Percentiles rank a stretch among this genome's conserved stretches.
Conservation (phyloP, 345 rosid species). For the Citrus cavaleriei region DNA sequence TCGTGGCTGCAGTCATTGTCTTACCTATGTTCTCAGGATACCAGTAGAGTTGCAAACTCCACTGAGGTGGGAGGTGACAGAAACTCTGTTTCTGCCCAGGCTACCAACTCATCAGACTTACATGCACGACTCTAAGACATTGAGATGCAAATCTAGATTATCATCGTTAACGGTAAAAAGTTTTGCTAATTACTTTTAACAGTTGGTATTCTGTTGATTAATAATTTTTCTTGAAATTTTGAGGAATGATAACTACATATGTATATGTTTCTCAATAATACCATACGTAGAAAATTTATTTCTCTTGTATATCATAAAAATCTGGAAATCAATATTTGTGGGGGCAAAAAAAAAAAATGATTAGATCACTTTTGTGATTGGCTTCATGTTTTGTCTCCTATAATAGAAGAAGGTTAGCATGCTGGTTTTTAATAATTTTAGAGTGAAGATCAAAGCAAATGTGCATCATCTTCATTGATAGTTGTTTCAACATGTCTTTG, state of each 20-base stretch:
- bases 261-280: neutral
- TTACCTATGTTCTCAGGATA: slow-evolving; percentile 53
- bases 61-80: slow-evolving; percentile 12
- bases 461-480: neutral
- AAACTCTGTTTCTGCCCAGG: slow-evolving; percentile 17
- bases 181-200: neutral
- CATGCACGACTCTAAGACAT: slow-evolving; percentile 39
- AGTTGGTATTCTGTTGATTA: neutral
- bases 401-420: neutral
- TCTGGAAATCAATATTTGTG: neutral
- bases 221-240: neutral
- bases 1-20: slow-evolving; percentile 89
- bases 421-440: neutral
- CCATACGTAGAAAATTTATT: neutral
- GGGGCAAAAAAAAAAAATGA: neutral
- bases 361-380: neutral
- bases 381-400: neutral
- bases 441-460: neutral
- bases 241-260: neutral
- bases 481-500: neutral
- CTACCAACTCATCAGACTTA: slow-evolving; percentile 17
- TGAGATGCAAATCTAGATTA: slow-evolving; percentile 6
- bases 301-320: neutral
- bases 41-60: slow-evolving; percentile 13
- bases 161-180: neutral